Evolutionary conservation across 768 basidiomycete genomes (phyloP).

Genomic region (Collybiopsis confluens): DNA sequence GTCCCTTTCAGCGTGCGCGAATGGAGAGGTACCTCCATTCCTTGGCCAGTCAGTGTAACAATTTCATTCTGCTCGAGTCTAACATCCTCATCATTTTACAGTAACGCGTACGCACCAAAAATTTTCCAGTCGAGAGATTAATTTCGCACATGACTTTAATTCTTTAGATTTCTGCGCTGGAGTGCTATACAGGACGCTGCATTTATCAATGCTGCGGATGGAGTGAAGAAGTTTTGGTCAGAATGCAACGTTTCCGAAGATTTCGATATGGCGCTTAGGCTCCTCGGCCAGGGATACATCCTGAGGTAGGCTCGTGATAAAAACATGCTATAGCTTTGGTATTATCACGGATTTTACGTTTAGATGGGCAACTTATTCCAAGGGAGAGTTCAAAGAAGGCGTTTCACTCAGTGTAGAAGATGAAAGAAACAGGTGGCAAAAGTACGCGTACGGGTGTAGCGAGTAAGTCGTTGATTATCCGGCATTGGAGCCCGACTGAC

Average conservation of each 20-base stretch:
- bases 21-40: slow-evolving; percentile 80
- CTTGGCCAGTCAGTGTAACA: too few species aligned
- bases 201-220: slow-evolving; percentile 63
- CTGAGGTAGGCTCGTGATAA: slow-evolving; percentile 39
- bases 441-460: slow-evolving; percentile 65
- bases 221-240: slow-evolving; percentile 73
- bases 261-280: slow-evolving; percentile 67
- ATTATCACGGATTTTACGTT: slow-evolving; percentile 66
- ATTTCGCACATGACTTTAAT: too few species aligned
- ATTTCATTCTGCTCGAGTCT: too few species aligned
- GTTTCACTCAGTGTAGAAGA: slow-evolving; percentile 87
- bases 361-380: slow-evolving; percentile 82
- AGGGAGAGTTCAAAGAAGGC: slow-evolving; percentile 87
- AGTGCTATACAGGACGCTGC: slow-evolving; percentile 83
- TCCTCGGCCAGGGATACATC: slow-evolving; percentile 22
- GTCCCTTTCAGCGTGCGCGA: slow-evolving; percentile 75
- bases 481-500: slow-evolving; percentile 21
- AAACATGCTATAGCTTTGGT: too few species aligned
- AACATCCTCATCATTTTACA: too few species aligned
- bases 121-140: too few species aligned
- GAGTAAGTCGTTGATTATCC: slow-evolving; percentile 4
- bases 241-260: slow-evolving; percentile 81
- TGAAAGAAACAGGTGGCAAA: slow-evolving; percentile 91
- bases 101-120: slow-evolving; percentile 47
- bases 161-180: slow-evolving; percentile 69